Evolutionary conservation across 192 early-diverging fungal species (phyloP).

Genomic region (Coemansia furcata): DNA sequence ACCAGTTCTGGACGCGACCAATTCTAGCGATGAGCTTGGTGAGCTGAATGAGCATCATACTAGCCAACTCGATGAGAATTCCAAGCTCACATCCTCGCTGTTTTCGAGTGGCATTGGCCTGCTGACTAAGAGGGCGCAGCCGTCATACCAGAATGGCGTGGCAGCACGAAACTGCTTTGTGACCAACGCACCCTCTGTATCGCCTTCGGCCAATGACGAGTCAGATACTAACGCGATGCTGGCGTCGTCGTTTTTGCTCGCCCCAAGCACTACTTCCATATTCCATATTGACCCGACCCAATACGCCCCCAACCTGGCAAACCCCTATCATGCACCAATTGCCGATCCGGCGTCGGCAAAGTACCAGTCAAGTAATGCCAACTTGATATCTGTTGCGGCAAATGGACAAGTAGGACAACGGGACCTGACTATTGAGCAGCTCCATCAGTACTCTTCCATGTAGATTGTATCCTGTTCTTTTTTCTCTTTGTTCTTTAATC

Average conservation of each 20-base stretch:
- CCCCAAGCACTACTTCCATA: neutral
- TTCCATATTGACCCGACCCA: neutral
- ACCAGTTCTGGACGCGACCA: neutral
- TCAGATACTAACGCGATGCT: conserved; percentile 2
- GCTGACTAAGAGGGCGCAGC: neutral
- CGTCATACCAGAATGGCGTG: neutral
- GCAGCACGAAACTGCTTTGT: neutral
- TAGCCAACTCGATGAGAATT: neutral
- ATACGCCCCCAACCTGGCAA: neutral
- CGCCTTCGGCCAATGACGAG: neutral
- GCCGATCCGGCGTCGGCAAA: conserved; percentile 9
- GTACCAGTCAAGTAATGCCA: conserved; percentile 2
- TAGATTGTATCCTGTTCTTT: neutral
- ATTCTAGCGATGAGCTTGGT: neutral
- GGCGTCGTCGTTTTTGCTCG: conserved; percentile 13
- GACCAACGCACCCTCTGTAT: too few relatives aligned
- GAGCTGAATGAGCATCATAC: neutral
- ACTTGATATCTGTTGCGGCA: conserved; percentile 35
- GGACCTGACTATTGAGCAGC: conserved; percentile 46
- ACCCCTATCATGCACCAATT: conserved; percentile 3
- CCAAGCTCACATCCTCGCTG: neutral
- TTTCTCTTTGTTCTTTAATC: neutral
- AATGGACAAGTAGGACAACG: conserved; percentile 28
- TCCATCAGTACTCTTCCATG: conserved; percentile 8
- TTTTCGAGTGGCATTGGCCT: neutral